A percentile compares a stretch with the other conserved stretches of the same genome.
These are phyloP conservation scores for Deuterostichococcus epilithicus DNA, from an alignment of 139 green algal genomes.

Conservation along the genomic window DNA sequence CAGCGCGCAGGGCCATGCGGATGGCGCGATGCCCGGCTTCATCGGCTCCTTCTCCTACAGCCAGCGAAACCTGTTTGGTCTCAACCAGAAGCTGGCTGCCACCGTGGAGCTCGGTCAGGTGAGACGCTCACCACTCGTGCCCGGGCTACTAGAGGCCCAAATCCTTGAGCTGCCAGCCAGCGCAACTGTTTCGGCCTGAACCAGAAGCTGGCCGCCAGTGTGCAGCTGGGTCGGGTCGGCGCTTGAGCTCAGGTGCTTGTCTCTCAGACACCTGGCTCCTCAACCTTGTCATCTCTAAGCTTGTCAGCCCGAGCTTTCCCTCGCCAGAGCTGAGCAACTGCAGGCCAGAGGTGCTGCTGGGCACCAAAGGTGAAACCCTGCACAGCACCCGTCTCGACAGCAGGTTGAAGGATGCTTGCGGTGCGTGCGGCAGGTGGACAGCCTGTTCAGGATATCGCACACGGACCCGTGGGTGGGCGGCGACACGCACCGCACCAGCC, in stretches of 20 bases:
- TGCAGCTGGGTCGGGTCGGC: slow-evolving; percentile 76
- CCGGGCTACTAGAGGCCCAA: too few relatives aligned
- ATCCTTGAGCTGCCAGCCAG: too few relatives aligned
- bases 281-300: too few relatives aligned
- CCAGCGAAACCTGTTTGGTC: slow-evolving; percentile 87
- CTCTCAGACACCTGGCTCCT: too few relatives aligned
- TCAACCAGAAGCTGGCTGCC: slow-evolving; percentile 84
- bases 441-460: slow-evolving; percentile 84
- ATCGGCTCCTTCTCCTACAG: slow-evolving; percentile 80
- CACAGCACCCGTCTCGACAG: too few relatives aligned
- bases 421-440: slow-evolving; percentile 67
- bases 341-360: too few relatives aligned
- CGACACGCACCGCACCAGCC: slow-evolving; percentile 81
- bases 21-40: slow-evolving; percentile 75
- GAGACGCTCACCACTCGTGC: too few relatives aligned
- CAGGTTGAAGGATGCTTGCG: too few relatives aligned
- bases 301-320: too few relatives aligned
- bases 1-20: slow-evolving; percentile 41
- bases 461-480: slow-evolving; percentile 88
- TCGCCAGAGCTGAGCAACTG: too few relatives aligned
- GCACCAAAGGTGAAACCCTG: too few relatives aligned
- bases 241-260: too few relatives aligned
- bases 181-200: slow-evolving; percentile 87
- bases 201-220: slow-evolving; percentile 73
- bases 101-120: slow-evolving; percentile 71